These are phyloP conservation scores for Paramecium pentaurelia DNA, from an alignment of 73 alveolate genomes.

Conservation along the genomic window DNA sequence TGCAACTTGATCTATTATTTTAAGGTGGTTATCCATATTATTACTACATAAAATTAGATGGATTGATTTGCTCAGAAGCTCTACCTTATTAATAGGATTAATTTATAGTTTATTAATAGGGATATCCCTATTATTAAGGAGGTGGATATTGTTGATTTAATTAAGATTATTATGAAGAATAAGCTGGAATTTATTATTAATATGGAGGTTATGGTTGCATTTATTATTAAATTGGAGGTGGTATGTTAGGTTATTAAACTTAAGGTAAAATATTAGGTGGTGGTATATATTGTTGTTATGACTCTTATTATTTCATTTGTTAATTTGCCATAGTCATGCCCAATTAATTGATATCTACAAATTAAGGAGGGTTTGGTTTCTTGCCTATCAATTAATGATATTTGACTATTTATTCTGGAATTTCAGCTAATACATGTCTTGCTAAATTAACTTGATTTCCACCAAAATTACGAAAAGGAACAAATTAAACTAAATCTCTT, in stretches of 20 bases:
- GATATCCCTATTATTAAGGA: neutral
- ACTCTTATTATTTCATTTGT: neutral
- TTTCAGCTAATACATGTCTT: conserved; percentile 93
- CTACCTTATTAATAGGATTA: neutral
- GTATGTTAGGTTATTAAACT: neutral
- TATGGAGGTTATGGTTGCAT: neutral
- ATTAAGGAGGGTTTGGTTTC: neutral
- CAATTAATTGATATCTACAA: neutral
- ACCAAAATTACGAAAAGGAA: conserved; percentile 76
- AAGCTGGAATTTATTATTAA: neutral
- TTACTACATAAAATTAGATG: neutral
- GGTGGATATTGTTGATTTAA: neutral
- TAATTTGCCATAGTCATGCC: neutral
- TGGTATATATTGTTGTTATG: neutral
- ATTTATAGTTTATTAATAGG: neutral
- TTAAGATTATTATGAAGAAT: neutral
- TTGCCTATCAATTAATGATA: conserved; percentile 57
- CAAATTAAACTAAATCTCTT: conserved; percentile 87
- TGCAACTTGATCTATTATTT: neutral
- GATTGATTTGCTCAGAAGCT: neutral
- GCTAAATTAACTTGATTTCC: conserved; percentile 74
- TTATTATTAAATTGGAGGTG: neutral
- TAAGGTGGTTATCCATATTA: neutral
- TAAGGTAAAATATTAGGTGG: neutral
- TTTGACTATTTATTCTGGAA: conserved; percentile 86